phyloP scores from a whole-genome alignment of 129 eudicot species.

The Smallanthus sonchifolius region DNA sequence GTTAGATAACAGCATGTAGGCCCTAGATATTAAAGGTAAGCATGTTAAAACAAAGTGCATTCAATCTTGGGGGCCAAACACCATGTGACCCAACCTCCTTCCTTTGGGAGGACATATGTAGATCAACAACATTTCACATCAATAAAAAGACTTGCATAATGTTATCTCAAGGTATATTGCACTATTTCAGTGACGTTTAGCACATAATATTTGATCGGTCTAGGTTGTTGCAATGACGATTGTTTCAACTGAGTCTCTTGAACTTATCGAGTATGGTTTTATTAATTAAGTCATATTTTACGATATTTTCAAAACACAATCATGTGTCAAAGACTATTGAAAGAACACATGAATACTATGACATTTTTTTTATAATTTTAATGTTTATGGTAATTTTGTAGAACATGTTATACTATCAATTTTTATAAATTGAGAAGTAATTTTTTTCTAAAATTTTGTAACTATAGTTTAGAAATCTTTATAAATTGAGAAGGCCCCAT shows the following conservation, averaged over 20 bases:
- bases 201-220: neutral
- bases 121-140: slow-evolving; percentile 16
- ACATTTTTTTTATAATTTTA: too few species aligned
- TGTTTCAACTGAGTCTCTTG: neutral
- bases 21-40: neutral
- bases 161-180: neutral
- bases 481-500: neutral
- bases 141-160: neutral
- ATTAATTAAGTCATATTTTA: too few species aligned
- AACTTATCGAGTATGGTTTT: neutral
- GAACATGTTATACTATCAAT: neutral
- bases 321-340: too few species aligned
- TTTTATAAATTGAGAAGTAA: too few species aligned
- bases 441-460: neutral
- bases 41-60: slow-evolving; percentile 13
- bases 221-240: neutral
- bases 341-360: too few species aligned
- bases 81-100: slow-evolving; percentile 20
- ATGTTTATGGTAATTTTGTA: too few species aligned
- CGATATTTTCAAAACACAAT: neutral
- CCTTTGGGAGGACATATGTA: slow-evolving; percentile 11
- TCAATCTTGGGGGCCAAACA: slow-evolving; percentile 19
- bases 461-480: neutral
- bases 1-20: slow-evolving; percentile 17
- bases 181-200: neutral